These are phyloP conservation scores for Solanum aculeatissimum DNA, from an alignment of 305 asterid genomes.

Conservation along the genomic window DNA sequence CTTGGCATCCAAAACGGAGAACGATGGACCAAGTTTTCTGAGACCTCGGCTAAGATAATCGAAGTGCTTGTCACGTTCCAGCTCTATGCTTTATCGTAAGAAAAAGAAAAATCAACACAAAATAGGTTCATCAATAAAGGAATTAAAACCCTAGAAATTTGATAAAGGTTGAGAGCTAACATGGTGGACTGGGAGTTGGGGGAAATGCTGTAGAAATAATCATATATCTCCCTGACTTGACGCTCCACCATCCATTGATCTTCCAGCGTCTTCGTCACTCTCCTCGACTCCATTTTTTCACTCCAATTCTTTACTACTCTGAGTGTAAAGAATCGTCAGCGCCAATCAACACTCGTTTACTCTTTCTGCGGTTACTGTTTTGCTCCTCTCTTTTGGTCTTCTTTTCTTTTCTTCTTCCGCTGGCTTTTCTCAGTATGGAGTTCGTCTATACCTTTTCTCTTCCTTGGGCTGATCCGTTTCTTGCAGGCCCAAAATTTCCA, in stretches of 20 bases:
- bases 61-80: constrained; percentile 71
- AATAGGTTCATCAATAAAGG: background rate
- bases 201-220: constrained; percentile 37
- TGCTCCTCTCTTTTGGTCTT: no score
- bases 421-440: background rate
- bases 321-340: background rate
- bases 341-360: background rate
- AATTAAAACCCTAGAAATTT: constrained; percentile 14
- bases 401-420: background rate
- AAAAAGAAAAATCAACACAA: background rate
- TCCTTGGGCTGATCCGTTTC: background rate
- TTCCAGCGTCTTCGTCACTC: constrained; percentile 49
- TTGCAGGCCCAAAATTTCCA: background rate
- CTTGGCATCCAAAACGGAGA: constrained; percentile 80
- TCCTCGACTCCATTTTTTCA: constrained; percentile 24
- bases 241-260: constrained; percentile 76
- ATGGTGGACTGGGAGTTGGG: constrained; percentile 55
- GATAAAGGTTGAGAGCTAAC: constrained; percentile 26
- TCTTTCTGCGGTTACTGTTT: background rate
- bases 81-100: constrained; percentile 29
- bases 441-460: background rate
- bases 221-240: constrained; percentile 41
- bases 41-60: constrained; percentile 63
- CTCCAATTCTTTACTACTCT: background rate
- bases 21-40: constrained; percentile 47